A percentile compares a stretch with the other conserved stretches of the same genome.
Evolutionary conservation across 345 rosid genomes (phyloP).

Genomic region (Salix caprea): DNA sequence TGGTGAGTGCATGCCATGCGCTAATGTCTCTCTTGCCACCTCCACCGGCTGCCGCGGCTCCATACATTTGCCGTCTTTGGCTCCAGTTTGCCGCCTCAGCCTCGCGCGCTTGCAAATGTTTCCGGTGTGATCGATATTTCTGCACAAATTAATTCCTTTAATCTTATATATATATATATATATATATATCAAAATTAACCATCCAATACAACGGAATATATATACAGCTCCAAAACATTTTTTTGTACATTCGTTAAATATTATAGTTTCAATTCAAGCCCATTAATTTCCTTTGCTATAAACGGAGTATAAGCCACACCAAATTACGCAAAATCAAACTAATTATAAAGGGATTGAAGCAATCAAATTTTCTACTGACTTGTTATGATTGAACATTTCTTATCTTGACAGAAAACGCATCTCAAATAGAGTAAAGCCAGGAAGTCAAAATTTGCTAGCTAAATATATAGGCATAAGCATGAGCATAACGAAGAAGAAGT

Average conservation of each 20-base stretch:
- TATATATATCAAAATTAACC: not conserved
- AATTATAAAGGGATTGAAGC: not conserved
- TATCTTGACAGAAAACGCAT: no score
- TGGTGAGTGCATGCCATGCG: slow-evolving; percentile 55
- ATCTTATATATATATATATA: not conserved
- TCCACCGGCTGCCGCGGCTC: slow-evolving; percentile 30
- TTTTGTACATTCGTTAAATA: no score
- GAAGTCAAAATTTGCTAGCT: not conserved
- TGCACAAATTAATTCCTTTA: slow-evolving; percentile 13
- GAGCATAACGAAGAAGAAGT: not conserved
- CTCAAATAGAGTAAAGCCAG: not conserved
- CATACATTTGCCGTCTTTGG: slow-evolving; percentile 59
- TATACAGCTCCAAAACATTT: not conserved
- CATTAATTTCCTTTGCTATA: not conserved
- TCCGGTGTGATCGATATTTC: slow-evolving; percentile 91
- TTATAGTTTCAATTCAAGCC: not conserved
- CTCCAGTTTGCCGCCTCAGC: slow-evolving; percentile 83
- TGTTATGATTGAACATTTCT: no score
- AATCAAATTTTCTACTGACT: not conserved
- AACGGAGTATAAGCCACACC: not conserved
- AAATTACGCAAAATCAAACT: not conserved
- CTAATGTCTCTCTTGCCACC: slow-evolving; percentile 44
- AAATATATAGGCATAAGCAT: not conserved
- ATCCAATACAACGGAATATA: not conserved
- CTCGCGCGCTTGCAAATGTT: slow-evolving; percentile 76